Percentiles rank a stretch among this genome's conserved stretches.
Evolutionary conservation across 768 basidiomycete species (phyloP).

Genomic region (Serpula lacrymans): DNA sequence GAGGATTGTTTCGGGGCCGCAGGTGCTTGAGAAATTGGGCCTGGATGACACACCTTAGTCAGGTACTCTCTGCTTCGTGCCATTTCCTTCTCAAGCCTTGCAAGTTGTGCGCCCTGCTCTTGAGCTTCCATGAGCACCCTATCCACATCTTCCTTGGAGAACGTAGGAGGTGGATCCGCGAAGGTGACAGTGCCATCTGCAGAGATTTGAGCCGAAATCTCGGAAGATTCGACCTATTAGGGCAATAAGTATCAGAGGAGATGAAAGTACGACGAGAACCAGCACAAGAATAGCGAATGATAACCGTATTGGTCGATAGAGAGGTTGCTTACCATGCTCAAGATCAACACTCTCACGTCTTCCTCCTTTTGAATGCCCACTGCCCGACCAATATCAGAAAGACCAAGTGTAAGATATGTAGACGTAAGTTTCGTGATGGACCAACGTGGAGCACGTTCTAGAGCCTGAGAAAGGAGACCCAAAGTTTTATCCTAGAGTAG

Average conservation of each 20-base stretch:
- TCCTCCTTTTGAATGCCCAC: slow-evolving; percentile 43
- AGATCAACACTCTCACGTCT: slow-evolving; percentile 54
- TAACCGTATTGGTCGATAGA: neutral
- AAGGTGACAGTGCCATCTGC: slow-evolving; percentile 73
- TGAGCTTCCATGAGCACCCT: slow-evolving; percentile 52
- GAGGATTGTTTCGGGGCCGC: neutral
- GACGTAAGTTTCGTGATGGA: slow-evolving; percentile 74
- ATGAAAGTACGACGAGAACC: neutral
- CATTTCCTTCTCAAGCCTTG: slow-evolving; percentile 29
- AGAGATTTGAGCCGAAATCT: slow-evolving; percentile 68
- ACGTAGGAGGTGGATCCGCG: slow-evolving; percentile 56
- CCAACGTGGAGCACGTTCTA: slow-evolving; percentile 74
- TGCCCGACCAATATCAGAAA: slow-evolving; percentile 63
- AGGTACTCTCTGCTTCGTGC: slow-evolving; percentile 70
- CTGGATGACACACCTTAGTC: slow-evolving; percentile 49
- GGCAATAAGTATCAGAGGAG: neutral
- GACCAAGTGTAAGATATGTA: slow-evolving; percentile 76
- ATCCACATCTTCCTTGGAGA: slow-evolving; percentile 62
- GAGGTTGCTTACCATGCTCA: slow-evolving; percentile 65
- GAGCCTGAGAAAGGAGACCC: slow-evolving; percentile 65
- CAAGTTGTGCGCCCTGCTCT: slow-evolving; percentile 31
- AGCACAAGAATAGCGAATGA: no score
- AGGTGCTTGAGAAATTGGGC: neutral
- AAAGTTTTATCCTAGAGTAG: slow-evolving; percentile 69
- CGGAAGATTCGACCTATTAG: slow-evolving; percentile 62